Percentiles rank a stretch among this genome's conserved stretches.
phyloP scores from a whole-genome alignment of 2,329 filamentous ascomycete species.

The Diaporthe amygdali region DNA sequence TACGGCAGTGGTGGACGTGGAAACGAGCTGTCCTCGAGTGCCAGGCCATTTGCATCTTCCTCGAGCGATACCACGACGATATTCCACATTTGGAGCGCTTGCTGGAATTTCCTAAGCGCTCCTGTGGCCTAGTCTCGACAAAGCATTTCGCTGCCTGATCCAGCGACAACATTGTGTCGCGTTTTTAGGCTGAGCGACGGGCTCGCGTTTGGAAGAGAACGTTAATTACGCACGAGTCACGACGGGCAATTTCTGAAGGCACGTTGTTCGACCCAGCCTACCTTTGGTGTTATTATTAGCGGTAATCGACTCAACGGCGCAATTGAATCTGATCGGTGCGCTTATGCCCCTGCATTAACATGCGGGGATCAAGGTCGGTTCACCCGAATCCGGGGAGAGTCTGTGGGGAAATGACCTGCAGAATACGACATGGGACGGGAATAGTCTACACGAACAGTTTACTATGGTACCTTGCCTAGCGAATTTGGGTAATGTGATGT shows the following conservation, averaged over 20 bases:
- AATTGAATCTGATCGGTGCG: conserved; percentile 16
- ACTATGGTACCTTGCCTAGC: background rate
- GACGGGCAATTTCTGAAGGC: background rate
- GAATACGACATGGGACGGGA: conserved; percentile 11
- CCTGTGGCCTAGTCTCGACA: conserved; percentile 13
- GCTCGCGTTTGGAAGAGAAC: background rate
- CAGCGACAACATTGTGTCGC: background rate
- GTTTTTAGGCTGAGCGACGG: background rate
- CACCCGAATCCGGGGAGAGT: background rate
- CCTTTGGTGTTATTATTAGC: background rate
- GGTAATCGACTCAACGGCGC: background rate
- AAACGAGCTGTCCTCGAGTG: conserved; percentile 52
- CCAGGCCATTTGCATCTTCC: conserved; percentile 51
- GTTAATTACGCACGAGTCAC: background rate
- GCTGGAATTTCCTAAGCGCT: conserved; percentile 26
- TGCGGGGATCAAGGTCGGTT: background rate
- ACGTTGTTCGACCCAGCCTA: background rate
- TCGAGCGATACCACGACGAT: conserved; percentile 32
- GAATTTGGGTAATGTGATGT: background rate
- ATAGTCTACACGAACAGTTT: background rate
- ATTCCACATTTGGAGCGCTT: conserved; percentile 23
- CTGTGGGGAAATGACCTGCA: background rate
- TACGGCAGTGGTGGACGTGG: conserved; percentile 52
- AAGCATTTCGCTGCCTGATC: background rate
- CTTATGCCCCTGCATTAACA: conserved; percentile 10